Percentiles rank a stretch among this genome's conserved stretches.
phyloP scores from a whole-genome alignment of 176 grass and related monocot species.

The Zea luxurians region DNA sequence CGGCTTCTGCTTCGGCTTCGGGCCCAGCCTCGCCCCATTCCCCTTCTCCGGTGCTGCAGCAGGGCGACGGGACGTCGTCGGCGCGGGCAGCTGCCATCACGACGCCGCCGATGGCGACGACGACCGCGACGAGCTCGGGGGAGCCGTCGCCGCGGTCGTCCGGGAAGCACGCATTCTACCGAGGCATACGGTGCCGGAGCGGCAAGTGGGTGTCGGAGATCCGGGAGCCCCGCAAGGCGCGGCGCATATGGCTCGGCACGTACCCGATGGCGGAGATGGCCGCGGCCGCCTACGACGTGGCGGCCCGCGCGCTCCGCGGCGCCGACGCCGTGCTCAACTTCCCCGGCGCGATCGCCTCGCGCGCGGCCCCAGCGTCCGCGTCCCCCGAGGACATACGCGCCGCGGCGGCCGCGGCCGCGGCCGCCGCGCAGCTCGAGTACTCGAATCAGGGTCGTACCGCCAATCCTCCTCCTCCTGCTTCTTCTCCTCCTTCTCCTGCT shows the following conservation, averaged over 20 bases:
- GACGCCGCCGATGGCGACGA: not conserved
- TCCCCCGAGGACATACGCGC: constrained; percentile 70
- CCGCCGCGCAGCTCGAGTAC: constrained; percentile 32
- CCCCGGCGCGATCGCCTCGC: constrained; percentile 48
- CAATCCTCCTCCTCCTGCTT: too few relatives aligned
- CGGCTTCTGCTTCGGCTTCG: not conserved
- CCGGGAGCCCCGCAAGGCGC: constrained; percentile 87
- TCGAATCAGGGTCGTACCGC: too few relatives aligned
- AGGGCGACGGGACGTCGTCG: not conserved
- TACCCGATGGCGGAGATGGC: constrained; percentile 89
- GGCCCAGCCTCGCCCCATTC: constrained; percentile 32
- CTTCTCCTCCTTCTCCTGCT: too few relatives aligned
- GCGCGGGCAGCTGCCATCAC: not conserved
- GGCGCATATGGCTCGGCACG: constrained; percentile 93
- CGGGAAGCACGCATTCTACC: constrained; percentile 69
- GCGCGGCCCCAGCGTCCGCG: constrained; percentile 47
- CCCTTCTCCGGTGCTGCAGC: not conserved
- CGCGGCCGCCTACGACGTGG: constrained; percentile 84
- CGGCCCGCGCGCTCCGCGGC: constrained; percentile 70
- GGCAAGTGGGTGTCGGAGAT: constrained; percentile 99
- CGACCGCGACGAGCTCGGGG: constrained; percentile 42
- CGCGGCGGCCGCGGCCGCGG: constrained; percentile 59
- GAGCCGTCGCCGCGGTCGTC: constrained; percentile 58
- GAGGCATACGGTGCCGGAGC: constrained; percentile 80
- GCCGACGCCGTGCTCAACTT: constrained; percentile 83